Evolutionary conservation across 805 yeast species (phyloP), one percentile per base, ranked within the genome.

Genomic region (Lipomyces starkeyi): DNA sequence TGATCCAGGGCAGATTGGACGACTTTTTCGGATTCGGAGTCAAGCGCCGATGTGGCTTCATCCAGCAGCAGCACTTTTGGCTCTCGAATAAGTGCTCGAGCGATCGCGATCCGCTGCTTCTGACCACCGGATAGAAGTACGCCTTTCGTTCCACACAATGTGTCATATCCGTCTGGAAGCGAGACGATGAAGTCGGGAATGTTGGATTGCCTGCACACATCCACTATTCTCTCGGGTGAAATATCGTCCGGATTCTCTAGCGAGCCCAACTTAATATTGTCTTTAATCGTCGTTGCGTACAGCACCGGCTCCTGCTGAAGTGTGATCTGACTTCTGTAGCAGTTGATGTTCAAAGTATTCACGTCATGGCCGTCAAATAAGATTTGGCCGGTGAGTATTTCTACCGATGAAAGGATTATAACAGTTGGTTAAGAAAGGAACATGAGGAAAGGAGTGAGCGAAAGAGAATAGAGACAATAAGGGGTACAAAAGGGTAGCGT

Each of bases 311-410:
- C 90, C 75, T 88, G 91, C 69, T 84, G 88, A 56, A 86, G 82
- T 2, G 91, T 89, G n/a, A 85, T 78, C 62, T 84, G 83, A 13
- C 81, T 74, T 57, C 91, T 76, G 76, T 84, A 84, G 68, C 80
- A 78, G 56, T 85, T 84, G 62, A 87, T 79, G 73, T 85, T 85
- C 64, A 93, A 86, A 61, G 87, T 85, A 62, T 86, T 79, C 55
- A 94, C 86, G 75, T 93, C 97, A 69, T 88, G 89, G 6, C 97
- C 97, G 78, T 94, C 97, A 58, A 94, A 85, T 32, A 89, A 79
- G 65, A 94, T 88, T 53, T 61, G 27, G 4, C 72, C 70, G 0
- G 77, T 67, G 17, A 78, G 76, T 1, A 89, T 87, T 68, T 85
- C n/a, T n/a, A n/a, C n/a, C n/a, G n/a, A n/a, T n/a, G n/a, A n/a